Base-by-base conservation (phyloP, 2,329 filamentous ascomycete species). In the Phoma sp. region DNA sequence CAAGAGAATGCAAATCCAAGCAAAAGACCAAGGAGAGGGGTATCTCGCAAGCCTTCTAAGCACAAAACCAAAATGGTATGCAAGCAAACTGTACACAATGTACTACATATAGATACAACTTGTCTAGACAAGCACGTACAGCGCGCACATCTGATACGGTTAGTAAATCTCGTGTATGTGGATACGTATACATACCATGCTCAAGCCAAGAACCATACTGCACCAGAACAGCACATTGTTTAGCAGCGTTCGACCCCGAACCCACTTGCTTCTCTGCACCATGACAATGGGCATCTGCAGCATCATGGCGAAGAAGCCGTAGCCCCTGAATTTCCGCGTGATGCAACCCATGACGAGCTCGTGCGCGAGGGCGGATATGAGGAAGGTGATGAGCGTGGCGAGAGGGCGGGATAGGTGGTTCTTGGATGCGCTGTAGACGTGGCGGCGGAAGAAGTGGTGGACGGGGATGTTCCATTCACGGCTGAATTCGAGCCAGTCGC, bases 321-420 rank as follows among this genome's bases (percentile, higher is more conserved):
- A 99, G 11, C 95, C 95, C 30, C 95, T 82, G 38, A 98, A 81
- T 79, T 99, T 98, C 81, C 97, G 93, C 21, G 93, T 97, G 73
- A 99, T 98, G 74, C 93, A 98, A 7, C 90, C 92, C 90, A 99
- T 96, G 67, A 99, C 91, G 52, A 99, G 84, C 76, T 99, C 95
- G 72, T 98, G 95, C 14, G 92, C 92, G 18, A 96, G 72, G 29
- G 95, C 91, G 54, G 88, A 93, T 67, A 98, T 89, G 52, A 98
- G 78, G 71, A 99, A 98, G 0, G 95, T 98, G 63, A 96, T 90
- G 57, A 92, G 78, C 21, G 93, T 98, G 21, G 95, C 93, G 51
- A 89, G 81, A 14, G 84, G 82, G 52, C 87, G 86, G 17, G 91
- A 93, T 66, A 96, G 87, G 64, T 89, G 87, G 11, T 87, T 86